A percentile compares a stretch with the other conserved stretches of the same genome.
These are phyloP conservation scores for Arthrobotrys pseudoclavata DNA, from an alignment of 2,329 filamentous ascomycete genomes.

Conservation along the genomic window DNA sequence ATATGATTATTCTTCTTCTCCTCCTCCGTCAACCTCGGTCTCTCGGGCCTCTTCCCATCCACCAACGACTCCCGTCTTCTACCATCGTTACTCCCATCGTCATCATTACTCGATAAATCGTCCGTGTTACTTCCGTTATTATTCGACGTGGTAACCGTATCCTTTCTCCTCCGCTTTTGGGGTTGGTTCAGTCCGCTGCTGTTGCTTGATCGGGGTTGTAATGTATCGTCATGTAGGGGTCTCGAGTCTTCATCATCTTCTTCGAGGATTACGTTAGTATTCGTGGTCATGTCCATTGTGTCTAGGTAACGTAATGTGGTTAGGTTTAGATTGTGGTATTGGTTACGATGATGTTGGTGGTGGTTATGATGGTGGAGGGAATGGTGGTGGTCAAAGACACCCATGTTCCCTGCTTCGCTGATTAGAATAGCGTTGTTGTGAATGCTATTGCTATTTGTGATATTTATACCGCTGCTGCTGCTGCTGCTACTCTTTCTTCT, in stretches of 20 bases:
- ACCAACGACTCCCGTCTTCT: constrained; percentile 28
- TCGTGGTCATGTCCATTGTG: constrained; percentile 20
- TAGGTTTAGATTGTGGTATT: constrained; percentile 14
- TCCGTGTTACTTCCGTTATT: constrained; percentile 36
- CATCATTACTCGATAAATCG: constrained; percentile 34
- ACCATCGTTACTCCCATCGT: constrained; percentile 34
- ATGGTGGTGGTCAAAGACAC: constrained; percentile 1
- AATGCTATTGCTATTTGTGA: constrained; percentile 2
- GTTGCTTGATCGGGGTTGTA: background rate
- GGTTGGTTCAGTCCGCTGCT: background rate
- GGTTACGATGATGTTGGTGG: background rate
- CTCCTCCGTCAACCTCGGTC: constrained; percentile 76
- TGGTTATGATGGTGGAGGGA: background rate
- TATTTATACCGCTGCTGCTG: constrained; percentile 42
- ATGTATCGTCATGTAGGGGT: background rate
- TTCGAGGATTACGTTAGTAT: constrained; percentile 8
- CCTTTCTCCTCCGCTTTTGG: constrained; percentile 53
- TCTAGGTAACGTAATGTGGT: constrained; percentile 5
- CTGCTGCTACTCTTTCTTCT: constrained; percentile 44
- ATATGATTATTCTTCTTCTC: constrained; percentile 83
- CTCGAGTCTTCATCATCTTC: constrained; percentile 16
- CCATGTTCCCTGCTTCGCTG: constrained; percentile 20
- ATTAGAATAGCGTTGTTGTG: constrained; percentile 23
- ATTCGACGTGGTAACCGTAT: constrained; percentile 18
- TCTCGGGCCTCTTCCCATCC: constrained; percentile 66